Evolutionary conservation across 1,284 basidiomycete species (phyloP).

Genomic region (Marasmius fiardii): DNA sequence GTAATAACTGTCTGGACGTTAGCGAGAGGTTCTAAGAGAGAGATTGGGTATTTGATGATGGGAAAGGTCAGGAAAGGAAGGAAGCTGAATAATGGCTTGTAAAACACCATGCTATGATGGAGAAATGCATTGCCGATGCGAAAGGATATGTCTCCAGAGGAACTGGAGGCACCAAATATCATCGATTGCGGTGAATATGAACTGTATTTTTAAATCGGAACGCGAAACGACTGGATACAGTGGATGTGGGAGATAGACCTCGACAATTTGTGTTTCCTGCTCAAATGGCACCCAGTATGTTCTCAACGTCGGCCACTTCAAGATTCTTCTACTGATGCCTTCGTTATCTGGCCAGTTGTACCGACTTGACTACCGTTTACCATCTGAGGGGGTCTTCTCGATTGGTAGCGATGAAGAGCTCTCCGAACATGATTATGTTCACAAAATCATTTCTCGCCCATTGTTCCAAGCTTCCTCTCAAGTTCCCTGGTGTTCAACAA

Average conservation of each 20-base stretch:
- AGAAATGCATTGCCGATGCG: background rate
- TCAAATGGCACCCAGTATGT: no score
- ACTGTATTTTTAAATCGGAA: background rate
- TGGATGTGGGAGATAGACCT: background rate
- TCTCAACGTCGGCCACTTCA: no score
- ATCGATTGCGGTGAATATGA: background rate
- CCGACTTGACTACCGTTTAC: no score
- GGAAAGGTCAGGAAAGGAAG: no score
- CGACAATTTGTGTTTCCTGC: background rate
- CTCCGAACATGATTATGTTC: background rate
- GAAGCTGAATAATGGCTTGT: background rate
- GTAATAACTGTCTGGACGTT: no score
- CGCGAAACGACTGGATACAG: background rate
- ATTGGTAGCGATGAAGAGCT: background rate
- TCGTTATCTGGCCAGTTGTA: no score
- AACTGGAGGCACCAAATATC: background rate
- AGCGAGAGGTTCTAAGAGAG: no score
- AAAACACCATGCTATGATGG: background rate
- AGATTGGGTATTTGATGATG: no score
- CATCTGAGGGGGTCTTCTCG: no score
- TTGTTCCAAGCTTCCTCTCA: no score
- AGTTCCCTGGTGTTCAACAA: no score
- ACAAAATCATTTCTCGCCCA: background rate
- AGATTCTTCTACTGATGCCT: no score
- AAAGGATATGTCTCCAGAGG: background rate